These are phyloP conservation scores for Cucumis hystrix DNA, from an alignment of 306 rosid species.

Conservation along the genomic window DNA sequence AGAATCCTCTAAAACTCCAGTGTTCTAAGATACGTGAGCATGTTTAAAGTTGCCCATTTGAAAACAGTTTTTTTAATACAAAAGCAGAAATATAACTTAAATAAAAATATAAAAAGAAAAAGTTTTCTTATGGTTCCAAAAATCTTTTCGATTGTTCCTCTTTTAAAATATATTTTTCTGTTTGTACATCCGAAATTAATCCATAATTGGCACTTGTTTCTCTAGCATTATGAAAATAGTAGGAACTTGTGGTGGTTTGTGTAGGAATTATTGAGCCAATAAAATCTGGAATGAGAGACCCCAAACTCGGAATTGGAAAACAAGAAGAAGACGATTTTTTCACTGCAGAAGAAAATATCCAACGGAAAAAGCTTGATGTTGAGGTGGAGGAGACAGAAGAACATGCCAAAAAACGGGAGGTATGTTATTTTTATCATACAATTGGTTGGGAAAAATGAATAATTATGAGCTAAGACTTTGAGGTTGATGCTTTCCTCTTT, in stretches of 20 bases:
- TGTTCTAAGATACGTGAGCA: background rate
- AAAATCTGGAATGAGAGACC: conserved; percentile 91
- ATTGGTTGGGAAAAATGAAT: conserved; percentile 17
- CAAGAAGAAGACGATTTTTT: conserved; percentile 92
- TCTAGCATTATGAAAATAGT: background rate
- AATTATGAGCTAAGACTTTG: conserved; percentile 31
- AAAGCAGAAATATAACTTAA: background rate
- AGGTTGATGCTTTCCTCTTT: conserved; percentile 76
- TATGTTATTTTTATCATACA: conserved; percentile 28
- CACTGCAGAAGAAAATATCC: conserved; percentile 95
- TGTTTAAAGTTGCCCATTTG: background rate
- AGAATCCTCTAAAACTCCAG: background rate
- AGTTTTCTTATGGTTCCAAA: background rate
- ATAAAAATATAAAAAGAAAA: background rate
- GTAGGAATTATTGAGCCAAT: conserved; percentile 83
- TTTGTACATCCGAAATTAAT: background rate
- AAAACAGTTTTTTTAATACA: background rate
- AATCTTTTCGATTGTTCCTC: background rate
- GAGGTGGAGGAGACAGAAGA: conserved; percentile 93
- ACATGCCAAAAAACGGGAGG: conserved; percentile 79
- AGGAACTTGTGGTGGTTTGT: background rate
- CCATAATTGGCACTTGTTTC: background rate
- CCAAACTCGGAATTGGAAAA: conserved; percentile 81
- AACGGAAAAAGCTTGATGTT: conserved; percentile 70
- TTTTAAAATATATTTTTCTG: background rate